Base-by-base conservation (phyloP, 805 yeast species). In the Wickerhamiella domercqiae region DNA sequence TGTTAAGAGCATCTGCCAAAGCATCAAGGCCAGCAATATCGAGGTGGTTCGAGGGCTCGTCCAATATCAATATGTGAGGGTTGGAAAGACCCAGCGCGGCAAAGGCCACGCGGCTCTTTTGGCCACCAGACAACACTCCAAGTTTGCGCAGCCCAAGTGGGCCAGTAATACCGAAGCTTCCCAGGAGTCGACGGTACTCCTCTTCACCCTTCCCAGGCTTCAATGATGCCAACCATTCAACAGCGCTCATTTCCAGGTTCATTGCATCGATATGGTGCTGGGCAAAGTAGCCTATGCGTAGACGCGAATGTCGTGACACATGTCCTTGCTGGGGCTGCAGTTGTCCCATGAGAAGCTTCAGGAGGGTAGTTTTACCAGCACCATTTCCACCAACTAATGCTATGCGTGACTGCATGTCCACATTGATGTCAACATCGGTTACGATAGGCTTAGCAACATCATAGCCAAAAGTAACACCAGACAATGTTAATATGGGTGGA, bases 331-430 rank as follows among this genome's bases (percentile, higher is more conserved):
- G 53, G 2, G 98, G 96, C 17, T 64, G 62, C 37, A 79, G 62
- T 47, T 66, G 72, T 45, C 81, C 95, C 72, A 86, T 75, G 49
- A 90, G 64, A 31, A 90, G 64, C 57, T 87, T 87, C 54, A 90
- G 68, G 44, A 90, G 64, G 2, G 99, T 90, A 7, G 98, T 86
- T 59, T 90, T 90, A 79, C 99, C 99, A 55, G 95, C 82, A 64
- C 99, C 99, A 57, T 90, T 90, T 42, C 96, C 97, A 70, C 99
- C 99, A 42, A 90, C 94, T 42, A 90, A 67, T 0, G 97, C 98
- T 50, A 90, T 80, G 58, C 99, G 71, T 1, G 96, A 84, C 51
- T 86, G 81, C 81, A 87, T 67, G 59, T 82, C 94, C 38, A 90
- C 82, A 47, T 83, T 93, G 43, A 90, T 59, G 47, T 86, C 94